Evolutionary conservation across 345 rosid genomes (phyloP).

Genomic region (Brassica juncea): DNA sequence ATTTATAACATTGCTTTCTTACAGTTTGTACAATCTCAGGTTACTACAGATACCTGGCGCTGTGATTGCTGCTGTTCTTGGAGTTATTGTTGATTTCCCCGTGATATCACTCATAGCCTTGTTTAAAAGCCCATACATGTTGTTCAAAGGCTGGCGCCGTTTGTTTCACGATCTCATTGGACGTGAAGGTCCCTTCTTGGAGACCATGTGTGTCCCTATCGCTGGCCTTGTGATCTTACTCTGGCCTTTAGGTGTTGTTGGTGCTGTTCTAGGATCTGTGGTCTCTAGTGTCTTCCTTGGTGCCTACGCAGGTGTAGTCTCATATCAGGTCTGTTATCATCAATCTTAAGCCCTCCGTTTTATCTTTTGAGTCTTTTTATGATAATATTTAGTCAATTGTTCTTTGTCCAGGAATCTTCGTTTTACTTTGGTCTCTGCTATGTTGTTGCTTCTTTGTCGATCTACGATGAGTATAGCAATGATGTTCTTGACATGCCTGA

Average conservation of each 20-base stretch:
- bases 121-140: slow-evolving; percentile 87
- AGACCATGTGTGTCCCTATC: slow-evolving; percentile 94
- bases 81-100: slow-evolving; percentile 69
- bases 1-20: not conserved
- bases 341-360: not conserved
- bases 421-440: slow-evolving; percentile 86
- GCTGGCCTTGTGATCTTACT: slow-evolving; percentile 94
- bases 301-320: slow-evolving; percentile 73
- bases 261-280: slow-evolving; percentile 79
- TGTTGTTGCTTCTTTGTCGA: slow-evolving; percentile 72
- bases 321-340: slow-evolving; percentile 54
- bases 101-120: slow-evolving; percentile 68
- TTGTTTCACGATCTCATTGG: slow-evolving; percentile 94
- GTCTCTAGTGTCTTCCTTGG: slow-evolving; percentile 85
- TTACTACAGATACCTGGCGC: slow-evolving; percentile 72
- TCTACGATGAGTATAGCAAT: slow-evolving; percentile 96
- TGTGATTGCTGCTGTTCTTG: slow-evolving; percentile 59
- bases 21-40: slow-evolving; percentile 47
- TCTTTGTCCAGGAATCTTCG: slow-evolving; percentile 63
- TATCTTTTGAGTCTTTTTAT: not conserved
- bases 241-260: slow-evolving; percentile 94
- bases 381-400: not conserved
- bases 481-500: slow-evolving; percentile 91
- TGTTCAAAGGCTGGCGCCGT: slow-evolving; percentile 93
- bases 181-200: slow-evolving; percentile 98